Evolutionary conservation across 2,329 filamentous ascomycete genomes (phyloP).

Genomic region (Myriosclerotinia curreyana): DNA sequence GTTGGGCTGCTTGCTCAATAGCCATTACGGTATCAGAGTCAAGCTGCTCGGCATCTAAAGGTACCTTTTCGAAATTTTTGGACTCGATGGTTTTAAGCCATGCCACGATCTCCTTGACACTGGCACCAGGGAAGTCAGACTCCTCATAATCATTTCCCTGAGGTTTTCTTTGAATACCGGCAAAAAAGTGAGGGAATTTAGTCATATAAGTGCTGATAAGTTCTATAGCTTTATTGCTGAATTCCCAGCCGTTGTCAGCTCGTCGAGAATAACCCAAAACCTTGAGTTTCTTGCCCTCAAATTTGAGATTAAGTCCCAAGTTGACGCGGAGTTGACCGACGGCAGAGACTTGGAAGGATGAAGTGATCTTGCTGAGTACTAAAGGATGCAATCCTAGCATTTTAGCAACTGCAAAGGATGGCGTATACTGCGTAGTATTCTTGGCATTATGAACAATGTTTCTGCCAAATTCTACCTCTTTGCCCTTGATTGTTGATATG

Average conservation of each 20-base stretch:
- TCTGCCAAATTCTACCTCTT: conserved; percentile 78
- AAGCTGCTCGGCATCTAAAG: conserved; percentile 91
- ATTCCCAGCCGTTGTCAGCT: conserved; percentile 87
- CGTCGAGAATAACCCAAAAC: conserved; percentile 94
- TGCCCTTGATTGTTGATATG: conserved; percentile 68
- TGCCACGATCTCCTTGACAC: conserved; percentile 88
- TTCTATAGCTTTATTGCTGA: conserved; percentile 77
- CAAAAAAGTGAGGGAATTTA: conserved; percentile 92
- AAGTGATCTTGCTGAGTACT: conserved; percentile 92
- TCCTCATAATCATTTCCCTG: conserved; percentile 81
- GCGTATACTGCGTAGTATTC: conserved; percentile 69
- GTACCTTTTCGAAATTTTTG: conserved; percentile 92
- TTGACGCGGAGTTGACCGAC: conserved; percentile 77
- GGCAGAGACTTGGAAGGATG: conserved; percentile 81
- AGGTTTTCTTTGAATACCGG: conserved; percentile 79
- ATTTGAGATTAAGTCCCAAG: conserved; percentile 92
- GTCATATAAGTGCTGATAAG: conserved; percentile 87
- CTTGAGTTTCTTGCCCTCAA: conserved; percentile 92
- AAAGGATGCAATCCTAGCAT: conserved; percentile 79
- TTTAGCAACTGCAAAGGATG: conserved; percentile 84
- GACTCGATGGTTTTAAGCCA: conserved; percentile 93
- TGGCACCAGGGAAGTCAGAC: conserved; percentile 76
- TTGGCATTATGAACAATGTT: conserved; percentile 70
- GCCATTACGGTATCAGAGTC: conserved; percentile 84
- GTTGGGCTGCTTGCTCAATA: conserved; percentile 74